A percentile compares a stretch with the other conserved stretches of the same genome.
Evolutionary conservation across 1,284 basidiomycete species (phyloP).

Genomic region (Cryptococcus sp.): DNA sequence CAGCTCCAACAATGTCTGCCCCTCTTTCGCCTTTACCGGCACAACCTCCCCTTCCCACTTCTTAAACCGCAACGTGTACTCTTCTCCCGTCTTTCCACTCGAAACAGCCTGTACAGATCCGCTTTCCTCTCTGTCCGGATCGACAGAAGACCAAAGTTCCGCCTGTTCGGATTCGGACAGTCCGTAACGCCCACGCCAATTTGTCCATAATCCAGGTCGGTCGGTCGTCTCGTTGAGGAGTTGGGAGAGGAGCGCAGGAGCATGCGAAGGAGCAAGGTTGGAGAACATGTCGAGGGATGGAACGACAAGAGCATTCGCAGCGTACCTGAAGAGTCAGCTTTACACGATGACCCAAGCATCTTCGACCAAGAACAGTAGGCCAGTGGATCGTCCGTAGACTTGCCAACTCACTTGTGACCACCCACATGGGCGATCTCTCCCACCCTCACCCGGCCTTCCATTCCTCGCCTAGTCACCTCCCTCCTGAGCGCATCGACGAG

Average conservation of each 20-base stretch:
- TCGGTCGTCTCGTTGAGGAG: constrained; percentile 41
- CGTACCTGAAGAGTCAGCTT: constrained; percentile 55
- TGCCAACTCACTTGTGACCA: constrained; percentile 64
- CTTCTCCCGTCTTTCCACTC: constrained; percentile 1
- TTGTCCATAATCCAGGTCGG: constrained; percentile 22
- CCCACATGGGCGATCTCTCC: constrained; percentile 73
- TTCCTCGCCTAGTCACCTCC: constrained; percentile 38
- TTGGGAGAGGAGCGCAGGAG: constrained; percentile 54
- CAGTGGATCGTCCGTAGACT: background rate
- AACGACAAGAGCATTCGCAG: constrained; percentile 69
- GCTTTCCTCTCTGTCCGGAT: constrained; percentile 6
- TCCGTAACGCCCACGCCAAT: constrained; percentile 73
- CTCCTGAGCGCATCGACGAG: constrained; percentile 39
- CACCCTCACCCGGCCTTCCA: constrained; percentile 45
- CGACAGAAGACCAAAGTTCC: constrained; percentile 16
- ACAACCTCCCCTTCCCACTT: constrained; percentile 30
- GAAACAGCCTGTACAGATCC: background rate
- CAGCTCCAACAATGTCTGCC: constrained; percentile 39
- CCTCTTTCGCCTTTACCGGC: constrained; percentile 25
- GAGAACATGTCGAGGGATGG: constrained; percentile 75
- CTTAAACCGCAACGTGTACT: constrained; percentile 29
- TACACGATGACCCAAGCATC: no score
- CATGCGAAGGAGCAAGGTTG: constrained; percentile 55
- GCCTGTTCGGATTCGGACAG: constrained; percentile 60
- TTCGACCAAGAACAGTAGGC: no score